Conservation (phyloP, 2,329 filamentous ascomycete species). For the Fusarium praegraminearum region DNA sequence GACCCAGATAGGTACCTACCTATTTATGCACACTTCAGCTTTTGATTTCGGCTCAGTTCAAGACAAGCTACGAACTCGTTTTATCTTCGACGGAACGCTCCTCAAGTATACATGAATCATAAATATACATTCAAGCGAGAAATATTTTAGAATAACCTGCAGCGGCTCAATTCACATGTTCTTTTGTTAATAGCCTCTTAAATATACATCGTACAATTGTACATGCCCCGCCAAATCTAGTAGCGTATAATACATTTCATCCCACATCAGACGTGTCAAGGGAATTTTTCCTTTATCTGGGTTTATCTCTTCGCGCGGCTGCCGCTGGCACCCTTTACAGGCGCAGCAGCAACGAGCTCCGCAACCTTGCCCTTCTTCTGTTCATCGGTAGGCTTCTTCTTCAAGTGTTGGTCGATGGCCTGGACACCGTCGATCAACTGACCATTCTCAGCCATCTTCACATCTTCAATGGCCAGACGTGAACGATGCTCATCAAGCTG, state of each 20-base stretch:
- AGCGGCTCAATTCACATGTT: conserved; percentile 40
- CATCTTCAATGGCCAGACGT: conserved; percentile 65
- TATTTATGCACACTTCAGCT: neutral
- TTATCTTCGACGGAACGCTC: neutral
- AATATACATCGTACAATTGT: conserved; percentile 47
- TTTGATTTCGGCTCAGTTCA: neutral
- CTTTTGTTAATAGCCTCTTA: conserved; percentile 37
- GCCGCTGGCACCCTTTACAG: conserved; percentile 34
- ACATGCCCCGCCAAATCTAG: conserved; percentile 40
- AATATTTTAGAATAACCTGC: neutral
- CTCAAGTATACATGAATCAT: neutral
- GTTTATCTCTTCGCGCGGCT: conserved; percentile 44
- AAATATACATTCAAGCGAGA: neutral
- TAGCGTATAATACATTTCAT: conserved; percentile 46
- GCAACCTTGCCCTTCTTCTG: conserved; percentile 51
- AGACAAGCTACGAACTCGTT: neutral
- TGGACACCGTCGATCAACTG: conserved; percentile 69
- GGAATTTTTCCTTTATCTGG: neutral
- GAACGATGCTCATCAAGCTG: conserved; percentile 73
- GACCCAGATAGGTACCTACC: neutral
- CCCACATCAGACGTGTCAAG: conserved; percentile 8
- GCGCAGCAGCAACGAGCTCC: conserved; percentile 48
- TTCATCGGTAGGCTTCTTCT: conserved; percentile 52
- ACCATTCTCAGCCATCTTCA: conserved; percentile 64
- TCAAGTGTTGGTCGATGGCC: conserved; percentile 57